Evolutionary conservation across 805 yeast genomes (phyloP), one percentile per base, ranked within the genome.

Genomic region (Teunomyces barrocoloradensis): DNA sequence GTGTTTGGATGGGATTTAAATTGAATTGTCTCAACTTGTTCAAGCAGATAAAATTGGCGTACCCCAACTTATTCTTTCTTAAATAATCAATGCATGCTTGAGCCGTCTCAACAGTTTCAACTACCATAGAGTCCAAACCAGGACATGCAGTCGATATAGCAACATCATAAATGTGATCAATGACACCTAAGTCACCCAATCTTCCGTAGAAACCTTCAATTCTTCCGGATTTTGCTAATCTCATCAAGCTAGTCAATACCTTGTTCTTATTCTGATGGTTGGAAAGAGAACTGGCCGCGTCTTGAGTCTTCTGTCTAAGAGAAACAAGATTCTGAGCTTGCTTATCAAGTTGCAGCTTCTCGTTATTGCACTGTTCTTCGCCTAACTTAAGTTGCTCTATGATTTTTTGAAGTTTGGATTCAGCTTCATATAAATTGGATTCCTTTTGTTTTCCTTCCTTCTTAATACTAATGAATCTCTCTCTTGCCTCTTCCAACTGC

Each of bases 61-160:
- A 85, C 0, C 99, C 99, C 20, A 92, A 73, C 51, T 83, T 83
- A 56, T 87, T 86, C 59, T 84, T 84, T 48, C 97, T 76, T 60
- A 94, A 75, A 58, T 88, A 84, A 36, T 88, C 92, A 46, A 94
- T 86, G 60, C 84, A 80, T 21, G 71, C 68, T 54, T 79, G 84
- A 0, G 82, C 85, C 1, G 77, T 75, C 53, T 79, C 84, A 13
- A 80, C 84, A 0, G 81, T 72, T 42, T 90, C 97, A 2, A 94
- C 98, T 13, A 94, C 98, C 76, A 90, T 82, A 52, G 95, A 92
- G 62, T 92, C 96, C 48, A 94, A 73, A 6, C 91, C 84, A 1
- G 96, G 90, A 54, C 94, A 89, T 0, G 97, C 98, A 0, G 98
- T 94, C 0, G 98, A 90, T 6, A 94, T 82, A 0, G 99, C 99